Base-by-base conservation (phyloP, 331 rosid genomes). In the Rhamnella rubrinervis region DNA sequence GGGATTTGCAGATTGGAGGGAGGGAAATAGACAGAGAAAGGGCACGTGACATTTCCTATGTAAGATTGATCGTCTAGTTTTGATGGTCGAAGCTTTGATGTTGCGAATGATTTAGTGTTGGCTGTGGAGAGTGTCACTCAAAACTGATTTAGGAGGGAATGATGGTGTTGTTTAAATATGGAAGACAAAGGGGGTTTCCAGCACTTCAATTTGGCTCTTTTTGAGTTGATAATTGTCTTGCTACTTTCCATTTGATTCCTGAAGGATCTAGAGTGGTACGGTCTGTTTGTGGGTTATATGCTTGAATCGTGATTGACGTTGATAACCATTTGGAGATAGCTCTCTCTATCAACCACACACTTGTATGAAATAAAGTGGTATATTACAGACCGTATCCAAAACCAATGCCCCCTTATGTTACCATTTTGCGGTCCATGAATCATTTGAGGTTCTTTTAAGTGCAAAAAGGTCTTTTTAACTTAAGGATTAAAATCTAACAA, bases 181-280 rank as follows among this genome's bases (percentile, higher is more conserved):
- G 70, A 46, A 38, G 50, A 71, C 51, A 35, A 50, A 5, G 65
- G 87, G 76, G 85, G 67, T 46, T 80, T 85, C 88, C 71, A 72
- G 90, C 66, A 65, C 59, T 82, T 67, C 47, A 44, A 41, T 55
- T 81, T 78, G 82, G 73, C 75, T 17, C 19, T 46, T 80, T 71
- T 67, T 69, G n/a, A 41, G 56, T 6, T 35, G 19, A 70, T 25
- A 37, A 46, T 62, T 57, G 19, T 59, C 37, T 0, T 65, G 21
- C 39, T 10, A 63, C 44, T 47, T 80, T 61, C 73, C 73, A 18
- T 60, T 40, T 55, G 58, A 55, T 72, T 85, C 91, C 37, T 6
- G 89, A 82, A 84, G 77, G 49, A 20, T 87, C 93, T 77, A 74
- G 89, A 84, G 47, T 40, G 4, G 19, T 59, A 61, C 21, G 10